Percentiles rank a stretch among this genome's conserved stretches.
phyloP scores from a whole-genome alignment of 805 yeast genomes.

The Candida railenensis region DNA sequence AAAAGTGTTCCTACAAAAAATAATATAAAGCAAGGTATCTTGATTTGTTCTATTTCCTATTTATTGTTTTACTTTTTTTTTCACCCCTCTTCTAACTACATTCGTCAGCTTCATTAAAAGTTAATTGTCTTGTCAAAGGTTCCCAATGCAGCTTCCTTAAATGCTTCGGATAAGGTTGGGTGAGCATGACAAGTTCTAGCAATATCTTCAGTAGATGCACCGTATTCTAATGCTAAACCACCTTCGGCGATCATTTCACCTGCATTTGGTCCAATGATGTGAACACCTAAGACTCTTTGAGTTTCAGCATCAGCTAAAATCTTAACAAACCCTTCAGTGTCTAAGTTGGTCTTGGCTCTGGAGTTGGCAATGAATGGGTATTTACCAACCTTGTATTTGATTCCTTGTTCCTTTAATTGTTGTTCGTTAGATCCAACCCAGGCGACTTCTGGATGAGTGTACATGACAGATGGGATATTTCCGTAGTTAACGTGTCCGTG shows the following conservation, averaged over 20 bases:
- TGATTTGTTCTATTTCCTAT: neutral
- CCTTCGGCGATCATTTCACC: constrained; percentile 99
- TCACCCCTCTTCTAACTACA: neutral
- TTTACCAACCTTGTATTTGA: constrained; percentile 90
- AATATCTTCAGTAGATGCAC: constrained; percentile 97
- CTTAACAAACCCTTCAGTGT: constrained; percentile 97
- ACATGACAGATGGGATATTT: constrained; percentile 98
- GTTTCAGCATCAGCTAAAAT: constrained; percentile 95
- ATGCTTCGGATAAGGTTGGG: constrained; percentile 96
- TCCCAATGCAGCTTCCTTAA: constrained; percentile 96
- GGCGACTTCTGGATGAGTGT: constrained; percentile 99
- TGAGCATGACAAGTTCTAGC: constrained; percentile 99
- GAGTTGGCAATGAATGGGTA: constrained; percentile 99
- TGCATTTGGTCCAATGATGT: constrained; percentile 96
- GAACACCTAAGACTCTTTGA: constrained; percentile 93
- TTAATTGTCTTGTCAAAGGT: constrained; percentile 91
- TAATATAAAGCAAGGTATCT: too few species aligned
- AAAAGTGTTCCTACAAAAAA: too few species aligned
- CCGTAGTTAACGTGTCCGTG: constrained; percentile 98
- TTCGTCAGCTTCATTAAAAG: constrained; percentile 45
- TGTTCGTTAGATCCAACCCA: constrained; percentile 98
- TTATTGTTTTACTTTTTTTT: neutral
- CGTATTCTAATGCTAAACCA: constrained; percentile 95
- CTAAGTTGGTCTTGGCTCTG: constrained; percentile 97
- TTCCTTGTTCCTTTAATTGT: constrained; percentile 89